Evolutionary conservation across 2,329 filamentous ascomycete genomes (phyloP).

Genomic region (Calonectria hawksworthii): DNA sequence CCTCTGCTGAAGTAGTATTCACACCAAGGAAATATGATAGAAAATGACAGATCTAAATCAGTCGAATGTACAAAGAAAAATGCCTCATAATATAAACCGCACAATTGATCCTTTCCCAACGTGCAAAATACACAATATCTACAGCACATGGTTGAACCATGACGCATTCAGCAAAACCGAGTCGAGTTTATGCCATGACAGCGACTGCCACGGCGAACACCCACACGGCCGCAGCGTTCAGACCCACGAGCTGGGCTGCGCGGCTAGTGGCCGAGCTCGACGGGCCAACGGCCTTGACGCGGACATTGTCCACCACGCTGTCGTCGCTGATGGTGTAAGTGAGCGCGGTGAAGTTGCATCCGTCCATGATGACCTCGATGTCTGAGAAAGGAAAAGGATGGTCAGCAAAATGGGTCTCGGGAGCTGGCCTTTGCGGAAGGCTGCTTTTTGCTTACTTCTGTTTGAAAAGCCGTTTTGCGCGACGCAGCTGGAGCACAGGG

Average conservation of each 20-base stretch:
- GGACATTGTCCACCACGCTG: conserved; percentile 49
- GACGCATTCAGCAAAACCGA: neutral
- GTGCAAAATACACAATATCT: conserved; percentile 30
- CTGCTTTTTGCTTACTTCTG: conserved; percentile 51
- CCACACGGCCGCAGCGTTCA: neutral
- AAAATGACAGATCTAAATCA: neutral
- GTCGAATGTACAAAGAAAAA: conserved; percentile 12
- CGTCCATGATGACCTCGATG: conserved; percentile 53
- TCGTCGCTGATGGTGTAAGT: conserved; percentile 50
- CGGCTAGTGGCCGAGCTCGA: conserved; percentile 23
- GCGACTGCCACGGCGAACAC: neutral
- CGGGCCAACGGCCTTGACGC: conserved; percentile 51
- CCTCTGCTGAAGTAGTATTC: neutral
- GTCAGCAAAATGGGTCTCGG: neutral
- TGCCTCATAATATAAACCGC: conserved; percentile 22
- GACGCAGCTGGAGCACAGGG: conserved; percentile 57
- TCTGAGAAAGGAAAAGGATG: conserved; percentile 40
- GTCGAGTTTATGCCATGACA: neutral
- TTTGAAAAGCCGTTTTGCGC: conserved; percentile 46
- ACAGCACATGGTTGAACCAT: neutral
- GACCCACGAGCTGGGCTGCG: neutral
- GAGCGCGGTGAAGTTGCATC: conserved; percentile 50
- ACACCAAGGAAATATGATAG: conserved; percentile 3
- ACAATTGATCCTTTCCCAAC: conserved; percentile 14
- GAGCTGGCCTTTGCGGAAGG: too few species aligned